Evolutionary conservation across 345 rosid species (phyloP).

Genomic region (Rubroshorea leprosula): DNA sequence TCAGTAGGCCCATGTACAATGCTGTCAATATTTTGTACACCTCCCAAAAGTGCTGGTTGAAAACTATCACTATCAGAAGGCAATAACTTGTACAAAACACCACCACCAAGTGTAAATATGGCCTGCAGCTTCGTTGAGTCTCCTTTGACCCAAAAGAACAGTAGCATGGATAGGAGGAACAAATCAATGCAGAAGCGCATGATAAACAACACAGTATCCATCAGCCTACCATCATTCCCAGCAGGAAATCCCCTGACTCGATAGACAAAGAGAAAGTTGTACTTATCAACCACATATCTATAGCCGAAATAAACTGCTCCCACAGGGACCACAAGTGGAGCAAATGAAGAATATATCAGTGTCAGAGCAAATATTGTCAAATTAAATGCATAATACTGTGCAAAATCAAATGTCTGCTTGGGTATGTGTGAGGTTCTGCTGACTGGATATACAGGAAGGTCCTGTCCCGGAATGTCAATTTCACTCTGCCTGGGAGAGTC

Average conservation of each 20-base stretch:
- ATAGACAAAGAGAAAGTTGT: constrained; percentile 88
- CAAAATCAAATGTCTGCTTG: constrained; percentile 93
- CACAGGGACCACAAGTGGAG: constrained; percentile 91
- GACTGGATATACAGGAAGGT: constrained; percentile 74
- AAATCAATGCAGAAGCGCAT: constrained; percentile 86
- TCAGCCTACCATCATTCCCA: constrained; percentile 93
- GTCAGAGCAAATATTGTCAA: constrained; percentile 91
- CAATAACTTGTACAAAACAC: constrained; percentile 76
- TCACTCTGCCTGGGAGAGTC: constrained; percentile 52
- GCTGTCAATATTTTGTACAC: constrained; percentile 67
- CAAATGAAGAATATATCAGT: constrained; percentile 83
- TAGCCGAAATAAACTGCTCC: constrained; percentile 93
- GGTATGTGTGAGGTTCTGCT: constrained; percentile 87
- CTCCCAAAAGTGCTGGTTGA: constrained; percentile 67
- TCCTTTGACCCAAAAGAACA: constrained; percentile 87
- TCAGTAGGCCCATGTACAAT: constrained; percentile 76
- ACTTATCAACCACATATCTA: constrained; percentile 90
- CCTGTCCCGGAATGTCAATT: constrained; percentile 52
- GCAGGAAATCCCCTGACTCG: constrained; percentile 96
- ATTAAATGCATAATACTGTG: constrained; percentile 91
- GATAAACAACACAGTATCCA: constrained; percentile 82
- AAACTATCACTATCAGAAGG: constrained; percentile 65
- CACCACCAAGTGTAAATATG: constrained; percentile 77
- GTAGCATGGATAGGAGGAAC: constrained; percentile 77
- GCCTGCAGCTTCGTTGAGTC: constrained; percentile 97